Evolutionary conservation across 73 alveolate genomes (phyloP).

Genomic region (Durusdinium trenchii): DNA sequence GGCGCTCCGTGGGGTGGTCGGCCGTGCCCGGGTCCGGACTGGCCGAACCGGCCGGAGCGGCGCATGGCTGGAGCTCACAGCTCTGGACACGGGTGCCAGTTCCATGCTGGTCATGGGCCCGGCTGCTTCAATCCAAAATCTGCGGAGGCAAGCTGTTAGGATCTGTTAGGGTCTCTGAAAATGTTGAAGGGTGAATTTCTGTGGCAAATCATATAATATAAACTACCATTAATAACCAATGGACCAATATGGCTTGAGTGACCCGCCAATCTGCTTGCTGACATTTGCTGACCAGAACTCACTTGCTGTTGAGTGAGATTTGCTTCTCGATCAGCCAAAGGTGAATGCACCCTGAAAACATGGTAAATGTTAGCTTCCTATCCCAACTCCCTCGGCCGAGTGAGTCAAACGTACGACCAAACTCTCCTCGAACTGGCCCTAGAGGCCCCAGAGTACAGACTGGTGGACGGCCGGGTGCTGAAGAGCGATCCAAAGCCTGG

Average conservation of each 20-base stretch:
- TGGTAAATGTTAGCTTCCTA: neutral
- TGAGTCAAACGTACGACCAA: neutral
- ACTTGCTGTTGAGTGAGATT: neutral
- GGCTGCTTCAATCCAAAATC: no score
- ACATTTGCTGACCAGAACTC: no score
- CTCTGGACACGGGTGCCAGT: no score
- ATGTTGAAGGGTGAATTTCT: no score
- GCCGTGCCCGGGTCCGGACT: neutral
- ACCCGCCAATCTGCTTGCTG: no score
- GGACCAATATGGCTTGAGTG: no score
- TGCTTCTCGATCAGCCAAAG: neutral
- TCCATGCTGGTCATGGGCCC: no score
- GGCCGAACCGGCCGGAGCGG: neutral
- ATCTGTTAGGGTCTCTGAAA: no score
- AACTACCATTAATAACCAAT: no score
- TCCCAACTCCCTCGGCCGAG: neutral
- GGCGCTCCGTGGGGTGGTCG: neutral
- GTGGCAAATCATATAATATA: no score
- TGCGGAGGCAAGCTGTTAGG: no score
- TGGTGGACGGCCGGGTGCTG: slow-evolving; percentile 81
- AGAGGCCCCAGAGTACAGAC: slow-evolving; percentile 34
- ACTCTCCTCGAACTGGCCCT: slow-evolving; percentile 26
- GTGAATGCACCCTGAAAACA: neutral
- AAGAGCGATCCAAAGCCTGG: neutral
- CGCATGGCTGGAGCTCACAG: neutral